Conservation (phyloP, 805 yeast species). For the Candida ipomoeae region DNA sequence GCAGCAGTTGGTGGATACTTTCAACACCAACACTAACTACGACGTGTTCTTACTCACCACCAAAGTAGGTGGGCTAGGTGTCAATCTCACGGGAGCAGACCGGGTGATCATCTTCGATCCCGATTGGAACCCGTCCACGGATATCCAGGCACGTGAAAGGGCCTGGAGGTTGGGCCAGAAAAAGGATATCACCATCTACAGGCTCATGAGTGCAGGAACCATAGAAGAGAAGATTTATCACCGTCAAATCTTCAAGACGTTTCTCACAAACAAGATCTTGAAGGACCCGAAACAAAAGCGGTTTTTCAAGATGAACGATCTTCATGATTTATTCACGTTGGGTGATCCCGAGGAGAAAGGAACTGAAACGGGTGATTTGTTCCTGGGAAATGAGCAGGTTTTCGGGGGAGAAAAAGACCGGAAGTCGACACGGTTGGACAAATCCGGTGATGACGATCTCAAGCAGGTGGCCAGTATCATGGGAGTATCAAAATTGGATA, state of each 20-base stretch:
- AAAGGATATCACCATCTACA: constrained; percentile 82
- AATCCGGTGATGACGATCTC: constrained; percentile 60
- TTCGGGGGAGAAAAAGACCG: constrained; percentile 32
- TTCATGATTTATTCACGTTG: constrained; percentile 82
- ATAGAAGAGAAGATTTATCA: constrained; percentile 97
- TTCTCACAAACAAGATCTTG: constrained; percentile 85
- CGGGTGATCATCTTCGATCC: constrained; percentile 94
- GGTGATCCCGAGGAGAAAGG: constrained; percentile 69
- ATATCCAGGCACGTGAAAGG: constrained; percentile 91
- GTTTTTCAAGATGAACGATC: constrained; percentile 86
- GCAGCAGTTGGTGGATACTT: constrained; percentile 75
- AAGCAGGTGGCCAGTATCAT: constrained; percentile 55
- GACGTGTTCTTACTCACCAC: constrained; percentile 82
- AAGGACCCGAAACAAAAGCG: constrained; percentile 94
- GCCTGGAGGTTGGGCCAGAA: constrained; percentile 98
- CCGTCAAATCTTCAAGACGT: constrained; percentile 93
- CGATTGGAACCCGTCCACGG: constrained; percentile 98
- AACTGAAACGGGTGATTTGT: constrained; percentile 65
- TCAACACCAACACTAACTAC: constrained; percentile 58
- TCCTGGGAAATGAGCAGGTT: constrained; percentile 44
- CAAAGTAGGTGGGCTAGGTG: constrained; percentile 93
- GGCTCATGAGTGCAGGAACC: constrained; percentile 91
- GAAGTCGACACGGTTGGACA: constrained; percentile 29
- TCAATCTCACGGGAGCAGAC: constrained; percentile 91
- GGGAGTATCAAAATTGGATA: constrained; percentile 73